These are phyloP conservation scores for Aspergillus fumigatus DNA, from an alignment of 2,329 filamentous ascomycete genomes.

Conservation along the genomic window DNA sequence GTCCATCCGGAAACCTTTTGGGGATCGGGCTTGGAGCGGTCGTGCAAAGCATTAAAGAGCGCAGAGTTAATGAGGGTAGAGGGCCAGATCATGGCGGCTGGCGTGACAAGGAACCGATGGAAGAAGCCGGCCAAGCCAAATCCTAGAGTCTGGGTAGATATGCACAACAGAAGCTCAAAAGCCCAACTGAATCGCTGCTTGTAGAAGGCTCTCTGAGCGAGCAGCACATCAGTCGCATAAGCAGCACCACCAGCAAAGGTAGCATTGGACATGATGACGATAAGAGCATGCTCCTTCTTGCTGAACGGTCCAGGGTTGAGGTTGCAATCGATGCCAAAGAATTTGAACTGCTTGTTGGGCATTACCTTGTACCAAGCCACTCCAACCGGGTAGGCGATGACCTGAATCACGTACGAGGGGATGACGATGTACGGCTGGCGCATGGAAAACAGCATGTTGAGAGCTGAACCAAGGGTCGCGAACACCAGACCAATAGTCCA, in stretches of 20 bases:
- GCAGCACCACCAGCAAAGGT: conserved; percentile 57
- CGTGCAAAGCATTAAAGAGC: conserved; percentile 70
- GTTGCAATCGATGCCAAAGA: conserved; percentile 37
- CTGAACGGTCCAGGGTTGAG: conserved; percentile 44
- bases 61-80: conserved; percentile 62
- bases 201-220: conserved; percentile 68
- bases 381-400: conserved; percentile 55
- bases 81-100: conserved; percentile 71
- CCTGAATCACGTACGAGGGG: conserved; percentile 59
- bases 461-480: conserved; percentile 57
- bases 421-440: conserved; percentile 57
- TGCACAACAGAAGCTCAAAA: conserved; percentile 62
- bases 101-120: conserved; percentile 53
- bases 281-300: conserved; percentile 45
- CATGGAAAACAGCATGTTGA: conserved; percentile 57
- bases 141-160: conserved; percentile 65
- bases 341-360: conserved; percentile 31
- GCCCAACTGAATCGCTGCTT: conserved; percentile 62
- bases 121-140: conserved; percentile 67
- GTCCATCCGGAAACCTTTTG: conserved; percentile 57
- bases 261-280: conserved; percentile 58
- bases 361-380: conserved; percentile 37
- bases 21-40: conserved; percentile 53
- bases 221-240: conserved; percentile 69
- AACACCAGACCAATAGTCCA: conserved; percentile 60